These are phyloP conservation scores for Penicillium italicum DNA, from an alignment of 2,329 filamentous ascomycete species.

Conservation along the genomic window DNA sequence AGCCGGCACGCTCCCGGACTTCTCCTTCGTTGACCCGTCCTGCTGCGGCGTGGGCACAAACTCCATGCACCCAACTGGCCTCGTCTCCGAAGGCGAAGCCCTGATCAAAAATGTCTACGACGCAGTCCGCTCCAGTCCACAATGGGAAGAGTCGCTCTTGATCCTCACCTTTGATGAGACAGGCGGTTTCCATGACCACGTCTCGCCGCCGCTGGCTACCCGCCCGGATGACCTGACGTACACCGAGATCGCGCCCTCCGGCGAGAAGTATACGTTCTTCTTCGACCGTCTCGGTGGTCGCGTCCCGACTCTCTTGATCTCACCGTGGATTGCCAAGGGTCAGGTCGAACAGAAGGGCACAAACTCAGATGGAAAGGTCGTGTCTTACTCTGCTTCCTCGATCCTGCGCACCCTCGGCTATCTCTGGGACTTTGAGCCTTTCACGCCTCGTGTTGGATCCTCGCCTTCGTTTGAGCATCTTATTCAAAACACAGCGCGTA, in stretches of 20 bases:
- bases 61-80: slow-evolving; percentile 36
- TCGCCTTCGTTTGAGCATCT: slow-evolving; percentile 34
- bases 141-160: slow-evolving; percentile 38
- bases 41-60: slow-evolving; percentile 40
- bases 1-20: slow-evolving; percentile 31
- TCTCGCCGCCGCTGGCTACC: slow-evolving; percentile 33
- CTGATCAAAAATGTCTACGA: slow-evolving; percentile 40
- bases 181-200: slow-evolving; percentile 41
- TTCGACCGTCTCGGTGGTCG: slow-evolving; percentile 32
- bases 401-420: slow-evolving; percentile 33
- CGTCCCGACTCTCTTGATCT: slow-evolving; percentile 31
- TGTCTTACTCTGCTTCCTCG: slow-evolving; percentile 30
- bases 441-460: slow-evolving; percentile 27
- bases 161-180: slow-evolving; percentile 40
- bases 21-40: slow-evolving; percentile 39
- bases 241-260: slow-evolving; percentile 30
- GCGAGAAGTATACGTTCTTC: slow-evolving; percentile 26
- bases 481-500: slow-evolving; percentile 15
- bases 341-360: slow-evolving; percentile 32
- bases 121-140: slow-evolving; percentile 32
- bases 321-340: slow-evolving; percentile 31
- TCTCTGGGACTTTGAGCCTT: slow-evolving; percentile 35
- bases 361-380: slow-evolving; percentile 19
- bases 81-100: slow-evolving; percentile 36
- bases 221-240: slow-evolving; percentile 35